A percentile compares a stretch with the other conserved stretches of the same genome.
phyloP scores from a whole-genome alignment of 2,329 filamentous ascomycete species.

The Xylariomycetidae sp. region DNA sequence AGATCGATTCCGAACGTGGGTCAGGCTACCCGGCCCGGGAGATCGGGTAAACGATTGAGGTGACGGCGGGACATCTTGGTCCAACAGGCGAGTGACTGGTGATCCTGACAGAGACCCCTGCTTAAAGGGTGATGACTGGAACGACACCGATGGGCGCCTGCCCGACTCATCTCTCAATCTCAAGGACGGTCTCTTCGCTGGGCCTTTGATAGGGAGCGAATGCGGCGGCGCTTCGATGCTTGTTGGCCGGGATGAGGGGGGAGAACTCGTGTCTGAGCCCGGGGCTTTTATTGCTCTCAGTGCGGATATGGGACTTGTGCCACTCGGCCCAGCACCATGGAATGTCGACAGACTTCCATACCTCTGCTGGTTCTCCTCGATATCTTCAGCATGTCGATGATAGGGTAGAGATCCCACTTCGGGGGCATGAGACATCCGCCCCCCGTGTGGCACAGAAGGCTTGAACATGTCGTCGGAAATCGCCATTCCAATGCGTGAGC shows the following conservation, averaged over 20 bases:
- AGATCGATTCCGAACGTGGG: conserved; percentile 61
- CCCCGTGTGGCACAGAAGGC: conserved; percentile 60
- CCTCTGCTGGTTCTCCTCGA: conserved; percentile 64
- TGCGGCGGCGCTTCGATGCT: conserved; percentile 40
- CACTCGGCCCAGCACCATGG: conserved; percentile 69
- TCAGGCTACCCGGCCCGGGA: conserved; percentile 41
- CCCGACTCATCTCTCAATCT: conserved; percentile 47
- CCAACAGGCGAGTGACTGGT: conserved; percentile 49
- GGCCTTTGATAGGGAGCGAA: conserved; percentile 46
- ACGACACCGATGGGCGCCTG: conserved; percentile 77
- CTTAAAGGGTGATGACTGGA: conserved; percentile 78
- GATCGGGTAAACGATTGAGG: conserved; percentile 46
- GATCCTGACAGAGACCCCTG: conserved; percentile 91
- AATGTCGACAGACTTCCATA: conserved; percentile 91
- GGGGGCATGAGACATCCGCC: conserved; percentile 28
- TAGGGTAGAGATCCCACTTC: conserved; percentile 74
- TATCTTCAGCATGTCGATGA: conserved; percentile 40
- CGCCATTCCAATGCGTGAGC: conserved; percentile 81
- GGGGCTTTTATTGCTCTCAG: conserved; percentile 61
- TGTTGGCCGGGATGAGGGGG: conserved; percentile 44
- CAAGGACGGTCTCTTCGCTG: conserved; percentile 28
- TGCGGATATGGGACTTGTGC: conserved; percentile 80
- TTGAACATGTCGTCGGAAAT: conserved; percentile 83
- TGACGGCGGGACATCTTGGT: conserved; percentile 48
- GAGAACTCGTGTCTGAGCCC: conserved; percentile 58